These are phyloP conservation scores for Lactarius deliciosus DNA, from an alignment of 768 basidiomycete species.

Conservation along the genomic window DNA sequence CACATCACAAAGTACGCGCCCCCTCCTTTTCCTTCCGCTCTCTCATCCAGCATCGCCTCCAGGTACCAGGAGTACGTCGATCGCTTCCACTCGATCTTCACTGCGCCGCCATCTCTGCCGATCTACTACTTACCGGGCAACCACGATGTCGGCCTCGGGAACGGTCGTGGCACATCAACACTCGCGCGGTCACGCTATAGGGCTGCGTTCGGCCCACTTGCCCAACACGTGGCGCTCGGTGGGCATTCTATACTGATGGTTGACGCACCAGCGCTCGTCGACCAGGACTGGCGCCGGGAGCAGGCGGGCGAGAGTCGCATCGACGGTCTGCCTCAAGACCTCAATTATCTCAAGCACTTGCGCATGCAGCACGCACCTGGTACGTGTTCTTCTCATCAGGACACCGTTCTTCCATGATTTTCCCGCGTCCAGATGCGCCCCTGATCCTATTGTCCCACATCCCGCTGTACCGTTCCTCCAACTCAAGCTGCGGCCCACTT, in stretches of 20 bases:
- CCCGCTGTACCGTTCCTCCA: constrained; percentile 75
- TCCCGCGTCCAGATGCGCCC: constrained; percentile 6
- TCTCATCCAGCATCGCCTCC: too few relatives aligned
- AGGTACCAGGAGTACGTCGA: constrained; percentile 74
- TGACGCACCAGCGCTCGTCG: constrained; percentile 70
- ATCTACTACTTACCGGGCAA: constrained; percentile 84
- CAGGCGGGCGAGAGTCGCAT: constrained; percentile 42
- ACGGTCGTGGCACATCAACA: constrained; percentile 32
- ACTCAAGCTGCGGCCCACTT: constrained; percentile 68
- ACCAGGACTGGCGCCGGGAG: constrained; percentile 63
- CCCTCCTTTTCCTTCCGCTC: constrained; percentile 13
- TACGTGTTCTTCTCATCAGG: neutral
- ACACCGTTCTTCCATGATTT: neutral
- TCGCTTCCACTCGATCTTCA: constrained; percentile 74
- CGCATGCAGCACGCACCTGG: neutral
- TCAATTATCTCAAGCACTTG: constrained; percentile 13
- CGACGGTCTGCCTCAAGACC: constrained; percentile 43
- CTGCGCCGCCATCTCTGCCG: constrained; percentile 45
- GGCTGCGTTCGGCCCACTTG: constrained; percentile 75
- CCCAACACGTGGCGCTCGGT: constrained; percentile 58
- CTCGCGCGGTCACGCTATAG: constrained; percentile 51
- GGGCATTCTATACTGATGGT: constrained; percentile 74
- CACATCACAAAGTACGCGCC: constrained; percentile 65
- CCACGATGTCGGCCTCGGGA: constrained; percentile 70
- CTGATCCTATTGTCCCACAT: constrained; percentile 67